Evolutionary conservation across 2,329 filamentous ascomycete genomes (phyloP).

Genomic region (Botrytis fragariae): DNA sequence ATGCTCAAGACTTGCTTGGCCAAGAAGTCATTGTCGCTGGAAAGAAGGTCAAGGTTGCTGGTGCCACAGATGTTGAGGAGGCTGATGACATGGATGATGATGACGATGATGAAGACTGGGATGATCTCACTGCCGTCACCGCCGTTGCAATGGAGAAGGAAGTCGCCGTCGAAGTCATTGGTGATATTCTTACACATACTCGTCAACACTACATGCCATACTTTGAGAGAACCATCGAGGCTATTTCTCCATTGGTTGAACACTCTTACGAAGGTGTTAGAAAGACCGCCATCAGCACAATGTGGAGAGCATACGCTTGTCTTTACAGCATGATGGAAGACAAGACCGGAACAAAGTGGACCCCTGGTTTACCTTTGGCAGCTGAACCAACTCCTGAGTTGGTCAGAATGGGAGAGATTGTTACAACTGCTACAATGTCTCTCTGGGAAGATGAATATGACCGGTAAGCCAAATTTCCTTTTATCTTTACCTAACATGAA

Average conservation of each 20-base stretch:
- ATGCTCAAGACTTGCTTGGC: slow-evolving; percentile 70
- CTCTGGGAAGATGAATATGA: slow-evolving; percentile 90
- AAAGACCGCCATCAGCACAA: slow-evolving; percentile 84
- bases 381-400: slow-evolving; percentile 76
- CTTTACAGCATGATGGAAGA: slow-evolving; percentile 87
- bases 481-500: slow-evolving; percentile 34
- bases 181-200: slow-evolving; percentile 86
- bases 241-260: slow-evolving; percentile 75
- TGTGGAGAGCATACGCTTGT: slow-evolving; percentile 91
- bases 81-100: slow-evolving; percentile 63
- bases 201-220: slow-evolving; percentile 78
- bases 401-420: slow-evolving; percentile 78
- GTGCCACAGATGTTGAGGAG: slow-evolving; percentile 56
- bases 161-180: slow-evolving; percentile 91
- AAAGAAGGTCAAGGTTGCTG: slow-evolving; percentile 80
- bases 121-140: slow-evolving; percentile 79
- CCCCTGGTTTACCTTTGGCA: slow-evolving; percentile 80
- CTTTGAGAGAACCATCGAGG: slow-evolving; percentile 83
- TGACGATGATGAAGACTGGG: slow-evolving; percentile 79
- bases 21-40: slow-evolving; percentile 75
- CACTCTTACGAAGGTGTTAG: slow-evolving; percentile 92
- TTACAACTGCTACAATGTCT: slow-evolving; percentile 78
- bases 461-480: slow-evolving; percentile 64
- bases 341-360: slow-evolving; percentile 76
- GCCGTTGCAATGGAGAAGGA: slow-evolving; percentile 95